A percentile compares a stretch with the other conserved stretches of the same genome.
Evolutionary conservation across 2,329 filamentous ascomycete genomes (phyloP).

Genomic region (Colletotrichum sansevieriae): DNA sequence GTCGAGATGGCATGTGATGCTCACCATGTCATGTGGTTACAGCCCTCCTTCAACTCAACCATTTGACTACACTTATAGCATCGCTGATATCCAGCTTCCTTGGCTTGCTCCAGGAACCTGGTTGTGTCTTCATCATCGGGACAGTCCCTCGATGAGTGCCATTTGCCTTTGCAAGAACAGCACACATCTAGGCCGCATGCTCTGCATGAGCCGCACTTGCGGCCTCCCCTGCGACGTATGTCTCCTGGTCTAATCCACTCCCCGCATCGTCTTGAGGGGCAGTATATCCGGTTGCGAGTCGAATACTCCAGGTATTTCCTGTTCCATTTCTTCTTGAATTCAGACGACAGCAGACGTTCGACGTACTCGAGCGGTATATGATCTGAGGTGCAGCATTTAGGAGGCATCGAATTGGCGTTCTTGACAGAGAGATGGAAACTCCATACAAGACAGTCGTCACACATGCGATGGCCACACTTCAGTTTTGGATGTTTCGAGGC

Average conservation of each 20-base stretch:
- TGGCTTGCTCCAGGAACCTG: constrained; percentile 73
- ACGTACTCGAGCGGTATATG: constrained; percentile 83
- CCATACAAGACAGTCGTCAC: constrained; percentile 79
- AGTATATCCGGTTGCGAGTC: constrained; percentile 81
- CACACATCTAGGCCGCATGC: constrained; percentile 83
- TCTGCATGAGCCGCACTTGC: constrained; percentile 77
- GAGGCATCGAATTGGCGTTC: constrained; percentile 87
- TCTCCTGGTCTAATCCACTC: constrained; percentile 83
- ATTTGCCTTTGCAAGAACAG: constrained; percentile 77
- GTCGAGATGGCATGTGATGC: constrained; percentile 46
- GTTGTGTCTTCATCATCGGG: constrained; percentile 77
- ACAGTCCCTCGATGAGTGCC: constrained; percentile 78
- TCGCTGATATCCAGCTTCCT: constrained; percentile 78
- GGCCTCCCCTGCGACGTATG: constrained; percentile 69
- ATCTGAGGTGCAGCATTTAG: constrained; percentile 80
- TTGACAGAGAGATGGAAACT: constrained; percentile 81
- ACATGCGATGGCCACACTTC: constrained; percentile 85
- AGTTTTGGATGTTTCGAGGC: constrained; percentile 76
- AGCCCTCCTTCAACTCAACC: constrained; percentile 85
- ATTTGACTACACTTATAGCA: constrained; percentile 81
- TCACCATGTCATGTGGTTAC: constrained; percentile 90
- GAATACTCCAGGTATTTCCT: constrained; percentile 83
- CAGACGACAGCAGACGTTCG: constrained; percentile 77
- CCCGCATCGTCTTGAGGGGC: constrained; percentile 78
- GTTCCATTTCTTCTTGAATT: constrained; percentile 86